These are phyloP conservation scores for Salix viminalis DNA, from an alignment of 345 rosid species.

Conservation along the genomic window DNA sequence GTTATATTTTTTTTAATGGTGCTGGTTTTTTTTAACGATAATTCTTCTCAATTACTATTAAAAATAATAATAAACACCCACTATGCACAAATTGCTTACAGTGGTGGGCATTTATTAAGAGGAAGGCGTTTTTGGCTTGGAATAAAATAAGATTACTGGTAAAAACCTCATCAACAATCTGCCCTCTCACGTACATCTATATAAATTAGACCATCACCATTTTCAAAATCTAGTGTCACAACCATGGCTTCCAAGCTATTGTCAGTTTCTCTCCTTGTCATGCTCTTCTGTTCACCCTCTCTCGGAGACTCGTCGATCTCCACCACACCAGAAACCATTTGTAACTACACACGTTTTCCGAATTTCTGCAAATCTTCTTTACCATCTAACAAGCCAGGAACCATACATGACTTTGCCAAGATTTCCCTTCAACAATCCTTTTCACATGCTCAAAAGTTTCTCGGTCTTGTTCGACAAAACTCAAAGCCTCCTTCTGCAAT, in stretches of 20 bases:
- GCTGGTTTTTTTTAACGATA: too few relatives aligned
- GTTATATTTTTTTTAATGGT: too few relatives aligned
- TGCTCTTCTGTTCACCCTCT: conserved; percentile 18
- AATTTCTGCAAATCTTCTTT: conserved; percentile 21
- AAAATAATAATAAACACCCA: too few relatives aligned
- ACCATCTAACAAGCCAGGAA: conserved; percentile 11
- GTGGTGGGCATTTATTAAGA: neutral
- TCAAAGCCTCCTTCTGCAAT: conserved; percentile 15
- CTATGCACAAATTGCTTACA: neutral
- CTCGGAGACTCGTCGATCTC: conserved; percentile 1
- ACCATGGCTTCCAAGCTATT: conserved; percentile 11
- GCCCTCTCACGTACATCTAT: too few relatives aligned
- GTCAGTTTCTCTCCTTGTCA: conserved; percentile 3
- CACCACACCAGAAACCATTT: conserved; percentile 8
- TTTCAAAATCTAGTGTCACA: neutral
- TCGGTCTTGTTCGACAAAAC: conserved; percentile 7
- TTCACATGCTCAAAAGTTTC: conserved; percentile 12
- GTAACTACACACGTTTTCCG: conserved; percentile 24
- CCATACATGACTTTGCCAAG: conserved; percentile 24
- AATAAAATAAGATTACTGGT: neutral
- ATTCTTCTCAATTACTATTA: too few relatives aligned
- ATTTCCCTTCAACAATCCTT: conserved; percentile 16
- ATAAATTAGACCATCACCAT: neutral
- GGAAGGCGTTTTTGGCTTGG: neutral
- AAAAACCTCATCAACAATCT: neutral